Evolutionary conservation across 2,329 filamentous ascomycete species (phyloP).

Genomic region (Clarireedia monteithiana): DNA sequence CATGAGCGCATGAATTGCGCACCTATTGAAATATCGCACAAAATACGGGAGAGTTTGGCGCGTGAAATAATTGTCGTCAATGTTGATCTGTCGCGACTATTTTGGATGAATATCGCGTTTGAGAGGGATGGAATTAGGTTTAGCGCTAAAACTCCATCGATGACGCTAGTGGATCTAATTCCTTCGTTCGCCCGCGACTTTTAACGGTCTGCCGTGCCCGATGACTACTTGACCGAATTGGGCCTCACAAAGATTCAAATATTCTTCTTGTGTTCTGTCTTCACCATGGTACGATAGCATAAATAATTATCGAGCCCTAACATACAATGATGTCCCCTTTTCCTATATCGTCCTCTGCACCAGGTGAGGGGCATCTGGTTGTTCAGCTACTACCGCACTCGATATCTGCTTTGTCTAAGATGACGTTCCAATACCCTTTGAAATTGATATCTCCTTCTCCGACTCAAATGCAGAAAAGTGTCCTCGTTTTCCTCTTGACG

Average conservation of each 20-base stretch:
- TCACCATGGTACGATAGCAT: not conserved
- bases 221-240: too few relatives aligned
- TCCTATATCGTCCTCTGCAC: conserved; percentile 60
- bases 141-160: conserved; percentile 1
- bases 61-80: conserved; percentile 1
- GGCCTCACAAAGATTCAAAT: too few relatives aligned
- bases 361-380: conserved; percentile 73
- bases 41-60: not conserved
- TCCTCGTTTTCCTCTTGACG: conserved; percentile 82
- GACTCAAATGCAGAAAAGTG: conserved; percentile 53
- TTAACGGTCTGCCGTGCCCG: not conserved
- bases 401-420: conserved; percentile 61
- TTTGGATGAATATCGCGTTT: conserved; percentile 3
- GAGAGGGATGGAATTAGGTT: conserved; percentile 6
- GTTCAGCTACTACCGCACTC: conserved; percentile 64
- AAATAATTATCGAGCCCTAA: not conserved
- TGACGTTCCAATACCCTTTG: conserved; percentile 88
- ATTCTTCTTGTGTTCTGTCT: not conserved
- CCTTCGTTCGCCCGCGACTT: not conserved
- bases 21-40: not conserved
- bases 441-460: conserved; percentile 82
- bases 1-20: conserved; percentile 30
- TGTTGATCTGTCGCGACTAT: conserved; percentile 1
- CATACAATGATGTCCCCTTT: conserved; percentile 26
- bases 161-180: not conserved